These are phyloP conservation scores for Nemania bipapillata DNA, from an alignment of 2,329 filamentous ascomycete genomes.

Conservation along the genomic window DNA sequence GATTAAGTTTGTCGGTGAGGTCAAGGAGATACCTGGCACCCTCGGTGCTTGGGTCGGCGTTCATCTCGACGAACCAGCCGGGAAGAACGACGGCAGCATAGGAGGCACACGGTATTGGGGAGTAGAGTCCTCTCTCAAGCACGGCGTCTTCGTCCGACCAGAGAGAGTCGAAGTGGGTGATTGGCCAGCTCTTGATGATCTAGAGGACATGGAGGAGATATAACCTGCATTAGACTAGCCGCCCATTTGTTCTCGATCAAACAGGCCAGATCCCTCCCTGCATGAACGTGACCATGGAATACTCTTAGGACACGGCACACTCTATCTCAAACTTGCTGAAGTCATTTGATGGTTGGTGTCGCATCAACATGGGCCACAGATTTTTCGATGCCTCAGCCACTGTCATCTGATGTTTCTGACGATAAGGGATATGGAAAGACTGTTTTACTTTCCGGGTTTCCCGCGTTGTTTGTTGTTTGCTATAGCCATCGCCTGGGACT, in stretches of 20 bases:
- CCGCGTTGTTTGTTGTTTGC: not conserved
- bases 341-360: not conserved
- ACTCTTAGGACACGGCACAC: not conserved
- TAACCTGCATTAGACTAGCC: slow-evolving; percentile 51
- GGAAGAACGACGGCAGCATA: slow-evolving; percentile 83
- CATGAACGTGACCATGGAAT: slow-evolving; percentile 11
- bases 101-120: slow-evolving; percentile 76
- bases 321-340: slow-evolving; percentile 14
- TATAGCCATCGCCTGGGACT: not conserved
- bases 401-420: not conserved
- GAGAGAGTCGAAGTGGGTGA: slow-evolving; percentile 82
- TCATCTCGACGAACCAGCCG: slow-evolving; percentile 79
- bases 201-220: slow-evolving; percentile 82
- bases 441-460: not conserved
- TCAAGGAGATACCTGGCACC: slow-evolving; percentile 76
- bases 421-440: not conserved
- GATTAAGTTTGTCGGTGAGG: slow-evolving; percentile 76
- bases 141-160: slow-evolving; percentile 80
- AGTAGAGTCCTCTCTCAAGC: slow-evolving; percentile 70
- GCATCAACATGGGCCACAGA: not conserved
- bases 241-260: not conserved
- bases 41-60: slow-evolving; percentile 77
- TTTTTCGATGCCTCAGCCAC: not conserved
- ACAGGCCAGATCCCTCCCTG: slow-evolving; percentile 18
- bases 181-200: slow-evolving; percentile 74